Conservation (phyloP, 805 yeast species). For the Myxozyma neotropica region DNA sequence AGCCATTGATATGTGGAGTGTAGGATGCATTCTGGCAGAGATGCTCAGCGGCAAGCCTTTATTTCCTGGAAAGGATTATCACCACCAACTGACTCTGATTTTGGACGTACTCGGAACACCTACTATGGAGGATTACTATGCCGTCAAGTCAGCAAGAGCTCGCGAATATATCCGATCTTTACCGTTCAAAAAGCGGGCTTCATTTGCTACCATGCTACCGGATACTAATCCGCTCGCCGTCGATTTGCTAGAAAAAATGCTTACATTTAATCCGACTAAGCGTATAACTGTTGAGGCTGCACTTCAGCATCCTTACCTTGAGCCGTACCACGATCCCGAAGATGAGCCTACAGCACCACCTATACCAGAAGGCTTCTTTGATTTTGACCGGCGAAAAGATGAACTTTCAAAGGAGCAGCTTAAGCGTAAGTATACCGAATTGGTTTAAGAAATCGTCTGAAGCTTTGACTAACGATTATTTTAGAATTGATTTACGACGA, state of each 20-base stretch:
- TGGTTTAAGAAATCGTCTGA: neutral
- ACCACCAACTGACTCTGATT: slow-evolving; percentile 82
- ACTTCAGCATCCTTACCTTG: slow-evolving; percentile 79
- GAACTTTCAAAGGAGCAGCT: slow-evolving; percentile 74
- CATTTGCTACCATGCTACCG: slow-evolving; percentile 52
- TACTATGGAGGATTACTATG: slow-evolving; percentile 66
- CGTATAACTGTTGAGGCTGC: slow-evolving; percentile 86
- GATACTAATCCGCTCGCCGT: slow-evolving; percentile 64
- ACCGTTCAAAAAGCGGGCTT: slow-evolving; percentile 67
- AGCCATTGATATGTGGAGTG: slow-evolving; percentile 96
- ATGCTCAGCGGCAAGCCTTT: slow-evolving; percentile 82
- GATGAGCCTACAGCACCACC: slow-evolving; percentile 89
- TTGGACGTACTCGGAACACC: slow-evolving; percentile 90
- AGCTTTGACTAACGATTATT: neutral
- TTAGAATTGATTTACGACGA: slow-evolving; percentile 20
- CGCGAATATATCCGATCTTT: slow-evolving; percentile 82
- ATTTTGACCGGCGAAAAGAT: slow-evolving; percentile 82
- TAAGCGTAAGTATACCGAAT: slow-evolving; percentile 50
- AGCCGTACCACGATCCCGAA: slow-evolving; percentile 88
- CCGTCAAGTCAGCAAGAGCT: slow-evolving; percentile 68
- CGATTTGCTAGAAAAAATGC: slow-evolving; percentile 67
- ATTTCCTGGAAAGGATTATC: slow-evolving; percentile 93
- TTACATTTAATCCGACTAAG: slow-evolving; percentile 79
- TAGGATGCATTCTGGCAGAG: slow-evolving; percentile 94
- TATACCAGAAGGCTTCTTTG: slow-evolving; percentile 84